These are phyloP conservation scores for Blepharisma stoltei DNA, from an alignment of 73 alveolate genomes.

Conservation along the genomic window DNA sequence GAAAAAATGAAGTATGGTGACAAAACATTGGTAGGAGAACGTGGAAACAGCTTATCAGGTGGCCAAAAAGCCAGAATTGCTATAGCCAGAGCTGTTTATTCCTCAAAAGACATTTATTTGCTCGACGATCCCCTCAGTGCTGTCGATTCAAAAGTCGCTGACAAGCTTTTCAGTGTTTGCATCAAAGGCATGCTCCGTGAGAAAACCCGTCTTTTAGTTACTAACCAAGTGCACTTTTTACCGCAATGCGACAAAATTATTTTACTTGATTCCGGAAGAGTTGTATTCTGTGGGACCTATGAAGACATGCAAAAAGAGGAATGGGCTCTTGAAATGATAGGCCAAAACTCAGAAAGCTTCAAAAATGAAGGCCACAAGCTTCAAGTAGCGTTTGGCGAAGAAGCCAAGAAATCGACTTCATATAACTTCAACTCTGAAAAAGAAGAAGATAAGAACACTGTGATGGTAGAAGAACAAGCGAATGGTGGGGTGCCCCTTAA, in stretches of 20 bases:
- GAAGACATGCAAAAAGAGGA: background rate
- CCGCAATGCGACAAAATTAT: slow-evolving; percentile 32
- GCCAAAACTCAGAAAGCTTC: too few relatives aligned
- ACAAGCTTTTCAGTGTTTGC: slow-evolving; percentile 31
- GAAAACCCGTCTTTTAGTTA: slow-evolving; percentile 26
- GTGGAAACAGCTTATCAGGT: slow-evolving; percentile 54
- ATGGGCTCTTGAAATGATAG: background rate
- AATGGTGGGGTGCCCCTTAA: background rate
- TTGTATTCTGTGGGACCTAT: background rate
- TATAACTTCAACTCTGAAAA: slow-evolving; percentile 36
- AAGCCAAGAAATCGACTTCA: background rate
- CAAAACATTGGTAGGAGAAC: slow-evolving; percentile 28
- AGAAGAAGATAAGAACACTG: slow-evolving; percentile 17
- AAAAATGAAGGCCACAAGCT: too few relatives aligned
- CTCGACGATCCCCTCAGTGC: slow-evolving; percentile 66
- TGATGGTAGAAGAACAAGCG: background rate
- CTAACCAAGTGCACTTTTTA: slow-evolving; percentile 34
- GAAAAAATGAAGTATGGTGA: slow-evolving; percentile 37
- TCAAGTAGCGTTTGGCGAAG: slow-evolving; percentile 8
- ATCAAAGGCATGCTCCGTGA: slow-evolving; percentile 2
- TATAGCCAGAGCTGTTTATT: slow-evolving; percentile 59
- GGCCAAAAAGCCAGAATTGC: slow-evolving; percentile 68
- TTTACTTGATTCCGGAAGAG: slow-evolving; percentile 2
- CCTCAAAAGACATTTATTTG: slow-evolving; percentile 54
- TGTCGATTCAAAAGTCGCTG: slow-evolving; percentile 52